phyloP scores from a whole-genome alignment of 1,284 basidiomycete genomes.

The Rhodofomes roseus region DNA sequence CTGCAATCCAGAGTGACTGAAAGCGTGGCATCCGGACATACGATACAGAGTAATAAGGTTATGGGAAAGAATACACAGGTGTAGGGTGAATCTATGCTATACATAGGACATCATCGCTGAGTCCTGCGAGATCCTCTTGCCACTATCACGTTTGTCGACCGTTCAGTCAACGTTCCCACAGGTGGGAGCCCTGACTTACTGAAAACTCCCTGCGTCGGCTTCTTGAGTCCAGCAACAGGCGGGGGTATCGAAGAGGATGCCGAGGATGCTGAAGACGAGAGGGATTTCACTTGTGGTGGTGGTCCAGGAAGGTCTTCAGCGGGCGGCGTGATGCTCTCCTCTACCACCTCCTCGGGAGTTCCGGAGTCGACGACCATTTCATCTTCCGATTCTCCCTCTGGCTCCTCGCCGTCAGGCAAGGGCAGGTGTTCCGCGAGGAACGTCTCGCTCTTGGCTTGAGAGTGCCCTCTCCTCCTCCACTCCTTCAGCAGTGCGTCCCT shows the following conservation, averaged over 20 bases:
- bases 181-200: constrained; percentile 19
- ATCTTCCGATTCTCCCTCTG: constrained; percentile 10
- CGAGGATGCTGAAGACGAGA: constrained; percentile 37
- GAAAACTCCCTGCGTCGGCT: constrained; percentile 5
- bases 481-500: constrained; percentile 54
- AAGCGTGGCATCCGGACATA: background rate
- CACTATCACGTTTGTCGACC: constrained; percentile 30
- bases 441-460: constrained; percentile 31
- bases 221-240: constrained; percentile 16
- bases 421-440: constrained; percentile 30
- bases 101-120: constrained; percentile 16
- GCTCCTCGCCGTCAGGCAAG: constrained; percentile 16
- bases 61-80: background rate
- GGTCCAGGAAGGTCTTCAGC: constrained; percentile 11
- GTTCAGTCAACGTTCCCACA: constrained; percentile 32
- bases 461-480: constrained; percentile 38
- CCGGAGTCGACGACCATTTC: constrained; percentile 14
- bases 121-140: constrained; percentile 18
- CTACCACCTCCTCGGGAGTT: constrained; percentile 14
- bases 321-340: constrained; percentile 19
- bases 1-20: background rate
- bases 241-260: constrained; percentile 20
- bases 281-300: constrained; percentile 15
- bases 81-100: constrained; percentile 5
- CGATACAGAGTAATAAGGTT: constrained; percentile 3